phyloP scores from a whole-genome alignment of 805 yeast genomes.

The Candida ficus region DNA sequence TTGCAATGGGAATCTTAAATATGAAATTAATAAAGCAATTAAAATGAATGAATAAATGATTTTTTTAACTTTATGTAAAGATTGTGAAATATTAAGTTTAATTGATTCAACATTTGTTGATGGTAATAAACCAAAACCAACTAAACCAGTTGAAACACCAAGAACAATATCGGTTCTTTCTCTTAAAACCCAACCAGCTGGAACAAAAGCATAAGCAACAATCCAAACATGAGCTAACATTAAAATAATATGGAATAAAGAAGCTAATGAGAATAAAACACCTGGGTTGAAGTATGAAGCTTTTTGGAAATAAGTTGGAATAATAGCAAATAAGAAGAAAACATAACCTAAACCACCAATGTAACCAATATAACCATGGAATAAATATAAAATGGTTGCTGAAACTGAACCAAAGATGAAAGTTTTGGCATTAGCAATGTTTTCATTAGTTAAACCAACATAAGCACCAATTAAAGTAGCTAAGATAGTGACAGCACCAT shows the following conservation, averaged over 20 bases:
- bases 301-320: slow-evolving; percentile 62
- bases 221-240: slow-evolving; percentile 90
- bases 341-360: slow-evolving; percentile 70
- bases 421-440: slow-evolving; percentile 20
- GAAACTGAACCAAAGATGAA: slow-evolving; percentile 46
- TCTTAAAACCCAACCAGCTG: slow-evolving; percentile 82
- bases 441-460: slow-evolving; percentile 30
- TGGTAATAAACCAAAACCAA: slow-evolving; percentile 47
- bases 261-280: slow-evolving; percentile 43
- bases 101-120: neutral
- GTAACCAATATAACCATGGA: slow-evolving; percentile 68
- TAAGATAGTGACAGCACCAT: slow-evolving; percentile 58
- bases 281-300: slow-evolving; percentile 53
- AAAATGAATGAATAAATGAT: slow-evolving; percentile 35
- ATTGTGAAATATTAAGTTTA: slow-evolving; percentile 5
- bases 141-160: slow-evolving; percentile 44
- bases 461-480: slow-evolving; percentile 55
- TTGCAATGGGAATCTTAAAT: slow-evolving; percentile 50
- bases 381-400: slow-evolving; percentile 37
- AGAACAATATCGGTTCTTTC: slow-evolving; percentile 83
- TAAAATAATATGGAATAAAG: slow-evolving; percentile 45
- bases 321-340: slow-evolving; percentile 51
- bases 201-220: slow-evolving; percentile 98
- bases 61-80: slow-evolving; percentile 16
- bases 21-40: slow-evolving; percentile 46